Evolutionary conservation across 805 yeast species (phyloP).

Genomic region (Starmerella bombi): DNA sequence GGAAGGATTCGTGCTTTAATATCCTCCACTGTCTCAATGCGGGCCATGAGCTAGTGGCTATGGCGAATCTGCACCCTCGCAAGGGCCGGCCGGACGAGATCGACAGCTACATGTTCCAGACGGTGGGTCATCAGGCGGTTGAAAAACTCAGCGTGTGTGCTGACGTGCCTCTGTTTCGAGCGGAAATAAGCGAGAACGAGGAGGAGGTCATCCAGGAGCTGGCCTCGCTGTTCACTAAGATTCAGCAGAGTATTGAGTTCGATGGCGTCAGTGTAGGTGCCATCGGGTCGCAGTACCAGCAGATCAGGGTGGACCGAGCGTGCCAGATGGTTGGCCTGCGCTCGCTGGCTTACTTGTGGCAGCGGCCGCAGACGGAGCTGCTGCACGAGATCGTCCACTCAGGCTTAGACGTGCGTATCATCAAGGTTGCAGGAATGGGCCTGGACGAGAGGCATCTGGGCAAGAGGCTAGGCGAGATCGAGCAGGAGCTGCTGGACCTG

Average conservation of each 20-base stretch:
- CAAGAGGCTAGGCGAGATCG: constrained; percentile 45
- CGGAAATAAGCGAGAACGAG: constrained; percentile 50
- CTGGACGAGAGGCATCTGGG: constrained; percentile 56
- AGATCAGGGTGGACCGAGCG: constrained; percentile 86
- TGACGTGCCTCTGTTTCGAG: constrained; percentile 68
- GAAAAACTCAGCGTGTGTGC: constrained; percentile 52
- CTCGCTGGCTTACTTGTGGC: constrained; percentile 77
- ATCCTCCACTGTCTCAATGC: constrained; percentile 70
- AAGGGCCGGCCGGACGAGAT: constrained; percentile 44
- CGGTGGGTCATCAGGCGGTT: constrained; percentile 81
- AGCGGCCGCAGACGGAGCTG: constrained; percentile 62
- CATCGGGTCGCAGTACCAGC: constrained; percentile 84
- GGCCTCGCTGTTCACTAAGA: constrained; percentile 37
- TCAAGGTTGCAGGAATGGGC: constrained; percentile 92
- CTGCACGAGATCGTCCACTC: constrained; percentile 70
- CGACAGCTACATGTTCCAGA: constrained; percentile 94
- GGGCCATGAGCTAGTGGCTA: constrained; percentile 74
- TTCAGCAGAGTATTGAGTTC: constrained; percentile 41
- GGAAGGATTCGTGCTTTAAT: constrained; percentile 89
- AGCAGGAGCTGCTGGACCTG: constrained; percentile 41
- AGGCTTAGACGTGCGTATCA: constrained; percentile 60
- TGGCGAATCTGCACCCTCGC: constrained; percentile 68
- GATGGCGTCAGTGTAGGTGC: constrained; percentile 93
- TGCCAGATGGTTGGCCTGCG: constrained; percentile 60
- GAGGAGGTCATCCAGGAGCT: constrained; percentile 86